These are phyloP conservation scores for Citrus glauca DNA, from an alignment of 345 rosid species.

Conservation along the genomic window DNA sequence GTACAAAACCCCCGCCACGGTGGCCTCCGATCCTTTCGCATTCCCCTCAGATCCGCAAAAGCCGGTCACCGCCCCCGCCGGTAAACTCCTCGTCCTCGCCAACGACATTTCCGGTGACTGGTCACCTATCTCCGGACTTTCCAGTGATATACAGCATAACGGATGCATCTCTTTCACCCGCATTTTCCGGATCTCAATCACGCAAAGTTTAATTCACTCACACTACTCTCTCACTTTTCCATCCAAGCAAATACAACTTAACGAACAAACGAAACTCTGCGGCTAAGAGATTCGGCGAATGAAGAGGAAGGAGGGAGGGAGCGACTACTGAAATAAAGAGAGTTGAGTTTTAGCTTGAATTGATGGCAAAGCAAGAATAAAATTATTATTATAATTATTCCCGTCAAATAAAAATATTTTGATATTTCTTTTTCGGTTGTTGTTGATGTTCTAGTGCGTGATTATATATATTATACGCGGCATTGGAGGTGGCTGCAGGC, in stretches of 20 bases:
- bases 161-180: conserved; percentile 94
- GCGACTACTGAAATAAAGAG: conserved; percentile 30
- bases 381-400: neutral
- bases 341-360: conserved; percentile 12
- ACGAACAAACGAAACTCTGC: conserved; percentile 28
- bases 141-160: conserved; percentile 81
- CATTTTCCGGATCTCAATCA: conserved; percentile 49
- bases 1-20: conserved; percentile 77
- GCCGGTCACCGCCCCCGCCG: conserved; percentile 33
- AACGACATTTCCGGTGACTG: conserved; percentile 55
- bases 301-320: conserved; percentile 13
- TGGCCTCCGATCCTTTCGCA: conserved; percentile 53
- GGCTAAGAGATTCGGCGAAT: conserved; percentile 37
- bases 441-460: neutral
- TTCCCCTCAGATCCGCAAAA: conserved; percentile 44
- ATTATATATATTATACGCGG: neutral
- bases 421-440: neutral
- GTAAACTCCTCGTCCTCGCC: conserved; percentile 61
- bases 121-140: conserved; percentile 61
- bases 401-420: neutral
- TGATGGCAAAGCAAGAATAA: conserved; percentile 19
- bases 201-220: neutral
- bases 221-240: conserved; percentile 4
- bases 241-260: neutral
- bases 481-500: conserved; percentile 3